Conservation (phyloP, 192 early-diverging fungal genomes). For the Rhizophagus clarus region DNA sequence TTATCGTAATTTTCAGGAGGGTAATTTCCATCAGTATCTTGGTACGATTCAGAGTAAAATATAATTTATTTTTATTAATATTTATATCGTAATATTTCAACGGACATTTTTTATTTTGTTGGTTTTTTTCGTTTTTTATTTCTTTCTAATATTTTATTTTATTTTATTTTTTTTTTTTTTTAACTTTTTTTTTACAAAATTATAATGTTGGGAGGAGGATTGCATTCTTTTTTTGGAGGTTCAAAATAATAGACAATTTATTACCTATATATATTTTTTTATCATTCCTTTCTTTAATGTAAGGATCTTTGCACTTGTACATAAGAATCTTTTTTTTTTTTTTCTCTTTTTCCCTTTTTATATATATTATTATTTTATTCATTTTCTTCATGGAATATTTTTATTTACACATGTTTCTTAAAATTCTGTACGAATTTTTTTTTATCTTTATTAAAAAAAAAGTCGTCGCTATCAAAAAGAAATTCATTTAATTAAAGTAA, state of each 20-base stretch:
- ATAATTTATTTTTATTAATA: not conserved
- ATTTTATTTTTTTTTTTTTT: too few species aligned
- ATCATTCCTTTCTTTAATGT: not conserved
- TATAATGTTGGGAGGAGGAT: not conserved
- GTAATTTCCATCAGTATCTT: not conserved
- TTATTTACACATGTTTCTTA: too few species aligned
- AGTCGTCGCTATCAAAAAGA: too few species aligned
- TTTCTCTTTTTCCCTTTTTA: not conserved
- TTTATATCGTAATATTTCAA: not conserved
- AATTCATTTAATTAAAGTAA: too few species aligned
- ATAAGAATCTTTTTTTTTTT: not conserved
- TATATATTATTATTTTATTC: too few species aligned
- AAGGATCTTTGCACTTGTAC: not conserved
- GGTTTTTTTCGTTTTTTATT: too few species aligned
- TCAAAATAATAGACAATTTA: not conserved
- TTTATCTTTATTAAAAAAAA: too few species aligned
- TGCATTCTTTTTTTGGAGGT: not conserved
- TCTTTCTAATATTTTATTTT: too few species aligned
- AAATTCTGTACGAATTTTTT: too few species aligned
- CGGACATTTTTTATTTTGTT: not conserved
- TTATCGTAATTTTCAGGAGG: not conserved
- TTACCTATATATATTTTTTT: not conserved
- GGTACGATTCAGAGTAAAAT: slow-evolving; percentile 17
- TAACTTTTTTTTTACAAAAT: not conserved
- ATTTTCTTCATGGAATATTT: too few species aligned